These are phyloP conservation scores for Croton setiger DNA, from an alignment of 441 rosid genomes.

Conservation along the genomic window DNA sequence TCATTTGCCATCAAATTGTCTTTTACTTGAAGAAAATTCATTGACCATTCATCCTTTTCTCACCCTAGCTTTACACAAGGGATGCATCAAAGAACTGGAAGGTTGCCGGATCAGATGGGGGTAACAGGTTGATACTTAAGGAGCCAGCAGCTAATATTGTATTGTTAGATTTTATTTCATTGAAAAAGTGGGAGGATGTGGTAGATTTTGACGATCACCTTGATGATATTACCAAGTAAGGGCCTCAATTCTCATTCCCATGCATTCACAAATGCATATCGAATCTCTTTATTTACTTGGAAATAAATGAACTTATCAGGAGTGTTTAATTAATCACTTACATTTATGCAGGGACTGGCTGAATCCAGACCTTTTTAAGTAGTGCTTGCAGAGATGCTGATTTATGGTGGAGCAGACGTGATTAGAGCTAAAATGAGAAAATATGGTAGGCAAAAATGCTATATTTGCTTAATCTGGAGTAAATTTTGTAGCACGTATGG, in stretches of 20 bases:
- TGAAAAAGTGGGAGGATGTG: conserved; percentile 77
- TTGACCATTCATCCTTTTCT: conserved; percentile 12
- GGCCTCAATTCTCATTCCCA: no score
- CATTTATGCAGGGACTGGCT: conserved; percentile 81
- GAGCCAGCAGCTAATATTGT: conserved; percentile 83
- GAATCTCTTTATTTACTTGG: no score
- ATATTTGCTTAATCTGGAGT: neutral
- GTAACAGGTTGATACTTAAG: conserved; percentile 58
- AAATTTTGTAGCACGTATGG: conserved; percentile 10
- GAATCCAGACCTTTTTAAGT: conserved; percentile 83
- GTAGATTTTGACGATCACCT: conserved; percentile 94
- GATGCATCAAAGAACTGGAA: conserved; percentile 94
- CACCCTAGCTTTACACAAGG: conserved; percentile 63
- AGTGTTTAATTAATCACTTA: neutral
- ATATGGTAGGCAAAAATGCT: conserved; percentile 1
- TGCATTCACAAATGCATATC: no score
- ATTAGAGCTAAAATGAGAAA: conserved; percentile 5
- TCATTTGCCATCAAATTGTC: neutral
- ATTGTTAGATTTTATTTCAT: conserved; percentile 64
- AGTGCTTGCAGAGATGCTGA: conserved; percentile 16
- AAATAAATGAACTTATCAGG: neutral
- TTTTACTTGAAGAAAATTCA: neutral
- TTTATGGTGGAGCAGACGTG: neutral
- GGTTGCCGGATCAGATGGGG: conserved; percentile 58
- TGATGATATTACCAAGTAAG: conserved; percentile 86